phyloP scores from a whole-genome alignment of 495 filamentous ascomycete species.

The Penicillium paxilli region DNA sequence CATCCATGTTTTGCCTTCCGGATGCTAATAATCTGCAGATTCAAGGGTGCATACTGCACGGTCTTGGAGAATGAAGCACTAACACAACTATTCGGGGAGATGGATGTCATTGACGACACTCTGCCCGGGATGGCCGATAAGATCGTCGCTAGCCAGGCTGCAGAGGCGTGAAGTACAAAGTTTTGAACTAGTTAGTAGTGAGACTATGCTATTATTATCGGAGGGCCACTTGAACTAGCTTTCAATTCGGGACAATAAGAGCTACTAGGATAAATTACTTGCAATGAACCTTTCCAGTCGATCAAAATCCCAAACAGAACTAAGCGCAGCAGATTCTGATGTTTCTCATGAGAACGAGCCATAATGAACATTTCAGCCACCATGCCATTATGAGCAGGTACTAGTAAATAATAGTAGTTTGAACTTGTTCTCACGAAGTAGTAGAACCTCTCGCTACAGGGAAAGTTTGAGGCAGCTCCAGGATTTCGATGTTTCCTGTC shows the following conservation, averaged over 20 bases:
- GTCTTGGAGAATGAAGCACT: slow-evolving; percentile 37
- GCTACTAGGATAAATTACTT: no score
- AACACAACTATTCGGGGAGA: slow-evolving; percentile 34
- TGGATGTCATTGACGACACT: slow-evolving; percentile 41
- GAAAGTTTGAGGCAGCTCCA: no score
- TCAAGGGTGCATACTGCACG: slow-evolving; percentile 35
- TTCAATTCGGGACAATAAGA: not conserved
- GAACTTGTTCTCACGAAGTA: no score
- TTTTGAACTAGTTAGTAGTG: not conserved
- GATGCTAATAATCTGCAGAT: slow-evolving; percentile 18
- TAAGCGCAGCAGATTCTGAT: no score
- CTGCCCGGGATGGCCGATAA: slow-evolving; percentile 40
- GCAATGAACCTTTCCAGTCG: slow-evolving; percentile 1
- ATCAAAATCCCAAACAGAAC: no score
- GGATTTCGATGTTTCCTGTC: no score
- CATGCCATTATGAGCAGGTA: no score
- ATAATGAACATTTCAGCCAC: no score
- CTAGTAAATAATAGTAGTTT: no score
- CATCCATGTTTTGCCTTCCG: not conserved
- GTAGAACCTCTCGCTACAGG: no score
- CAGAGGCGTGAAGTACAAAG: not conserved
- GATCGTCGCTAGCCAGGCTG: slow-evolving; percentile 28
- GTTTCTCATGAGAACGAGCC: no score
- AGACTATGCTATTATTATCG: not conserved
- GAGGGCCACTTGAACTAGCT: not conserved